Evolutionary conservation across 129 eudicot genomes (phyloP).

Genomic region (Lonicera japonica): DNA sequence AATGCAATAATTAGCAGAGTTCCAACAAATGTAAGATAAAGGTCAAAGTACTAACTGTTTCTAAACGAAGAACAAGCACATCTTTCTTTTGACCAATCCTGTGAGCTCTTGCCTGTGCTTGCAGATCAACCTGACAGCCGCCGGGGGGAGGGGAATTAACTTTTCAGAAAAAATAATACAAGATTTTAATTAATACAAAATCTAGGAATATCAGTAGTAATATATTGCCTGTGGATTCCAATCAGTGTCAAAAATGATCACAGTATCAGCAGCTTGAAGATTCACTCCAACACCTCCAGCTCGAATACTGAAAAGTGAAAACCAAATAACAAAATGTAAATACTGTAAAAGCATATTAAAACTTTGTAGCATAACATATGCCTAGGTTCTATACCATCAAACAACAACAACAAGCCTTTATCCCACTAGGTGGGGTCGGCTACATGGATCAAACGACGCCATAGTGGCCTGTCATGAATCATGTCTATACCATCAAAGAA

Average conservation of each 20-base stretch:
- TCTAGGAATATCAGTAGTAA: neutral
- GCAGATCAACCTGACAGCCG: conserved; percentile 89
- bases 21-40: conserved; percentile 3
- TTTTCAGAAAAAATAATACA: conserved; percentile 3
- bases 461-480: too few species aligned
- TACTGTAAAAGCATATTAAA: neutral
- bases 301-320: conserved; percentile 55
- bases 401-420: too few species aligned
- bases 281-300: conserved; percentile 99
- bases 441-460: too few species aligned
- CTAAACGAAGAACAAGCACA: conserved; percentile 95
- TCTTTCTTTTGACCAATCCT: conserved; percentile 99
- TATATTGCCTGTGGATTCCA: conserved; percentile 95
- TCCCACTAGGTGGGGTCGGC: too few species aligned
- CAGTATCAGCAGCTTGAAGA: conserved; percentile 99
- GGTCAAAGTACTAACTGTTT: conserved; percentile 54
- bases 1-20: neutral
- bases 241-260: conserved; percentile 95
- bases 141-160: conserved; percentile 3
- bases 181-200: neutral
- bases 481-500: too few species aligned
- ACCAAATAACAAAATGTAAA: conserved; percentile 19
- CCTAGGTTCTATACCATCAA: too few species aligned
- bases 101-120: conserved; percentile 99
- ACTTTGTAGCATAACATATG: neutral